A percentile compares a stretch with the other conserved stretches of the same genome.
These are phyloP conservation scores for Mycena kentingensis DNA, from an alignment of 768 basidiomycete genomes.

Conservation along the genomic window DNA sequence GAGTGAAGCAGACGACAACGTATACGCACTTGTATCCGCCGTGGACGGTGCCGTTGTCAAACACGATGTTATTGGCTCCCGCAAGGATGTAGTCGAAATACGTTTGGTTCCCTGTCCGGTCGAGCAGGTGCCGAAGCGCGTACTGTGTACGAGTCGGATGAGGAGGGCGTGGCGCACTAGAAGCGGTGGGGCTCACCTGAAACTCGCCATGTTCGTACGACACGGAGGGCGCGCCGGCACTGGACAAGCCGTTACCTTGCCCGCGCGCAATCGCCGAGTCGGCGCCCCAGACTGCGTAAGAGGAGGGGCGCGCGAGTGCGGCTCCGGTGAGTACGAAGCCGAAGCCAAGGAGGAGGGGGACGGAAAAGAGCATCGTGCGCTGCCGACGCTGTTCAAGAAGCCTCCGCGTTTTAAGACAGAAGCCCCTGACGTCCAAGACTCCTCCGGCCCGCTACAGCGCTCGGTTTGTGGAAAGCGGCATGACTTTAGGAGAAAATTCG, in stretches of 20 bases:
- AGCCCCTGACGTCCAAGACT: too few relatives aligned
- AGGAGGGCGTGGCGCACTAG: neutral
- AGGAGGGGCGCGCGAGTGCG: slow-evolving; percentile 32
- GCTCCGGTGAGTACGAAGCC: neutral
- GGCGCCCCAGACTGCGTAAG: slow-evolving; percentile 48
- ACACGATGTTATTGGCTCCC: slow-evolving; percentile 42
- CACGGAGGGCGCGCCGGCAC: slow-evolving; percentile 35
- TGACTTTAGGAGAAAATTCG: too few relatives aligned
- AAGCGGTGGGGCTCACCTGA: slow-evolving; percentile 4
- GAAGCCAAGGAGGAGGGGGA: neutral
- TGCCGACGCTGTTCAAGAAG: too few relatives aligned
- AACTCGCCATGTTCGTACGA: slow-evolving; percentile 38
- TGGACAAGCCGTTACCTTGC: slow-evolving; percentile 45
- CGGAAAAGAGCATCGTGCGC: neutral
- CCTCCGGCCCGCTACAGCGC: too few relatives aligned
- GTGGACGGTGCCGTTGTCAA: slow-evolving; percentile 39
- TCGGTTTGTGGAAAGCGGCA: too few relatives aligned
- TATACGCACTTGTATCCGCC: slow-evolving; percentile 43
- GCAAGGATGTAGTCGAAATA: slow-evolving; percentile 45
- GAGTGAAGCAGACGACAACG: slow-evolving; percentile 36
- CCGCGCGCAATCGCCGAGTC: slow-evolving; percentile 45
- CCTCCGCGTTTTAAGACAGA: too few relatives aligned
- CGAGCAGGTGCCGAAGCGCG: slow-evolving; percentile 43
- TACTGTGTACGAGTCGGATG: slow-evolving; percentile 35
- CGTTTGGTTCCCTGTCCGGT: slow-evolving; percentile 40